Conservation (phyloP, 2,329 filamentous ascomycete species). For the Penicillium sclerotiorum region DNA sequence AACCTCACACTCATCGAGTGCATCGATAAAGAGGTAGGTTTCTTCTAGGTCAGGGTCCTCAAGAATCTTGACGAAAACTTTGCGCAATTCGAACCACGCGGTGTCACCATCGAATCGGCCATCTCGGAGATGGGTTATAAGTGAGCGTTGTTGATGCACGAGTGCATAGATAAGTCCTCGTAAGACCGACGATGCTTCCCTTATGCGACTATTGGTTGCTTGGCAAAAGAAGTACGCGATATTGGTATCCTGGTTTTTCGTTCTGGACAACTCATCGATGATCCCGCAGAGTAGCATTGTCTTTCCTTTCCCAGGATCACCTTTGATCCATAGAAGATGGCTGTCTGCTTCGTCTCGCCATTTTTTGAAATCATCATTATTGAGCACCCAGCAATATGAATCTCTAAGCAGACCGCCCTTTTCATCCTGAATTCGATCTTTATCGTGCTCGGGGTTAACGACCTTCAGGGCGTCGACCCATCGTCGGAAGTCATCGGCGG, state of each 20-base stretch:
- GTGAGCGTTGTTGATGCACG: constrained; percentile 32
- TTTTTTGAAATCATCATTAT: not conserved
- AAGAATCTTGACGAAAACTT: constrained; percentile 47
- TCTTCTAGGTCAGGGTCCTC: constrained; percentile 32
- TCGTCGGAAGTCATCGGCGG: not conserved
- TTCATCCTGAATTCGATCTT: not conserved
- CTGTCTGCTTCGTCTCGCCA: not conserved
- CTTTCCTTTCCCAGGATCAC: not conserved
- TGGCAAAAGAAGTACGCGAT: constrained; percentile 43
- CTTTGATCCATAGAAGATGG: not conserved
- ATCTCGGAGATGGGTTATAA: constrained; percentile 40
- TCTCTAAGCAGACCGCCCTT: not conserved
- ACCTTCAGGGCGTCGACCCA: not conserved
- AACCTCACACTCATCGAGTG: constrained; percentile 49
- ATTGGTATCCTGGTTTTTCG: not conserved
- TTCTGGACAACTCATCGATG: not conserved
- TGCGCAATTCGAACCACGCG: constrained; percentile 39
- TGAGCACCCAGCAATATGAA: not conserved
- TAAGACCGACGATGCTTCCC: constrained; percentile 45
- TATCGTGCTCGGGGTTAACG: not conserved
- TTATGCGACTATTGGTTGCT: constrained; percentile 38
- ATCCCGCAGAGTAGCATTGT: constrained; percentile 1
- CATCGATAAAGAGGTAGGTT: constrained; percentile 48
- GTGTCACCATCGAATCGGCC: constrained; percentile 47
- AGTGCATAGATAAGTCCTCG: constrained; percentile 50